Conservation (phyloP, 768 basidiomycete genomes). For the Mycena metata region DNA sequence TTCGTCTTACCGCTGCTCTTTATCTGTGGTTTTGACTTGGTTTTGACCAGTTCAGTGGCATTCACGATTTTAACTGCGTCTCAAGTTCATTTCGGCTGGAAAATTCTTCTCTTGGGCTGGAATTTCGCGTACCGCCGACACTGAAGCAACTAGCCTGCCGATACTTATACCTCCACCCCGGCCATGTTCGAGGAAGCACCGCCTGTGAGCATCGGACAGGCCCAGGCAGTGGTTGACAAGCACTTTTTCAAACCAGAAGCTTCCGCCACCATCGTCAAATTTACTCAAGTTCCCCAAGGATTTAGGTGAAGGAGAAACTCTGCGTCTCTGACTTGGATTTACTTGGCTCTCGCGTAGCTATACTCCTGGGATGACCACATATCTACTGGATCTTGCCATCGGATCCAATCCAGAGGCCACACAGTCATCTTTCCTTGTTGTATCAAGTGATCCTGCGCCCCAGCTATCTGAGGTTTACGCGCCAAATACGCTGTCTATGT, state of each 20-base stretch:
- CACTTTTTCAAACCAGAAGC: slow-evolving; percentile 36
- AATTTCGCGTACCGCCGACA: too few relatives aligned
- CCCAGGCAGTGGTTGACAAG: slow-evolving; percentile 46
- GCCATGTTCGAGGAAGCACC: not conserved
- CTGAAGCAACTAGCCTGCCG: too few relatives aligned
- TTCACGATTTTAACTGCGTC: too few relatives aligned
- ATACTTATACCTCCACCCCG: too few relatives aligned
- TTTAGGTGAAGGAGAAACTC: slow-evolving; percentile 45
- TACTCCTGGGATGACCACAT: slow-evolving; percentile 44
- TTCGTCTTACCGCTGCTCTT: too few relatives aligned
- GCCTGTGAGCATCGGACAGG: slow-evolving; percentile 45
- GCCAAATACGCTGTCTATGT: slow-evolving; percentile 54
- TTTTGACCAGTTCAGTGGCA: too few relatives aligned
- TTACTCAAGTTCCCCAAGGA: slow-evolving; percentile 38
- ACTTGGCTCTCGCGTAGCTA: slow-evolving; percentile 38
- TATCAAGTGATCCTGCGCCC: slow-evolving; percentile 16
- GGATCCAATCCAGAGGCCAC: slow-evolving; percentile 34
- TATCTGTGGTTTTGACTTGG: too few relatives aligned
- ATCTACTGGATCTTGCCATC: slow-evolving; percentile 44
- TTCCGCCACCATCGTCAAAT: slow-evolving; percentile 39
- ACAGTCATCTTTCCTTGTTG: slow-evolving; percentile 47
- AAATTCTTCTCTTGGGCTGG: too few relatives aligned
- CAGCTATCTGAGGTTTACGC: slow-evolving; percentile 40
- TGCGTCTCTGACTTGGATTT: not conserved
- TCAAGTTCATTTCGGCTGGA: too few relatives aligned